These are phyloP conservation scores for Fusarium sp. DNA, from an alignment of 2,329 filamentous ascomycete species.

Conservation along the genomic window DNA sequence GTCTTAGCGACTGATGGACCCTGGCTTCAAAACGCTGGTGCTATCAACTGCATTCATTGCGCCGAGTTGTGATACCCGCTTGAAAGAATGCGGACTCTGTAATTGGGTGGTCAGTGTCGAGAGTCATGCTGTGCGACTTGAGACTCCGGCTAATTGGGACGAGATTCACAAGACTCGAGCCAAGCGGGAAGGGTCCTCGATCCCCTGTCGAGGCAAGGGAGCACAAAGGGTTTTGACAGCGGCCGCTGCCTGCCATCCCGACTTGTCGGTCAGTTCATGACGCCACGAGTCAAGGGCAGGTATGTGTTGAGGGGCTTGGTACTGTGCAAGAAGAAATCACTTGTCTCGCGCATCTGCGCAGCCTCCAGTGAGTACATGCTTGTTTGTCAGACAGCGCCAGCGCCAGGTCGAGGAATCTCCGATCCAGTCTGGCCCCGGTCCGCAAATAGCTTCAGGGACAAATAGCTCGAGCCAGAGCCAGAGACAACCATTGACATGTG, in stretches of 20 bases:
- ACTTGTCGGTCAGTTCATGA: constrained; percentile 1
- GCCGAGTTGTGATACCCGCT: neutral
- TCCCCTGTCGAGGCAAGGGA: neutral
- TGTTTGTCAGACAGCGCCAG: constrained; percentile 6
- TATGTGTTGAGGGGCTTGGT: constrained; percentile 19
- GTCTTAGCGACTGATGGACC: neutral
- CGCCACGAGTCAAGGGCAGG: constrained; percentile 1
- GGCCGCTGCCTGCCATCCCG: constrained; percentile 3
- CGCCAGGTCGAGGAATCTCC: constrained; percentile 2
- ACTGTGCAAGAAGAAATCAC: neutral
- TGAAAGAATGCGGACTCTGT: neutral
- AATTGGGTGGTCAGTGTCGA: neutral
- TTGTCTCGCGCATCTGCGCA: constrained; percentile 1
- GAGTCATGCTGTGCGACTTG: neutral
- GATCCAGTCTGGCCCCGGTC: constrained; percentile 2
- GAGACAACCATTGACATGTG: constrained; percentile 32
- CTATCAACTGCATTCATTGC: neutral
- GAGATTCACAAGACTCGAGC: neutral
- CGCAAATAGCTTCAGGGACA: constrained; percentile 31
- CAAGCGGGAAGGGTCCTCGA: neutral
- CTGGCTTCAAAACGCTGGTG: neutral
- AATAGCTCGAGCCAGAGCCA: neutral
- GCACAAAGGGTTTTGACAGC: constrained; percentile 3
- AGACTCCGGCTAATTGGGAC: neutral
- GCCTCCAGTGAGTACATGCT: constrained; percentile 6